Percentiles rank a stretch among this genome's conserved stretches.
phyloP scores from a whole-genome alignment of 225 moss, liverwort and hornwort species.

The Bryum argenteum region DNA sequence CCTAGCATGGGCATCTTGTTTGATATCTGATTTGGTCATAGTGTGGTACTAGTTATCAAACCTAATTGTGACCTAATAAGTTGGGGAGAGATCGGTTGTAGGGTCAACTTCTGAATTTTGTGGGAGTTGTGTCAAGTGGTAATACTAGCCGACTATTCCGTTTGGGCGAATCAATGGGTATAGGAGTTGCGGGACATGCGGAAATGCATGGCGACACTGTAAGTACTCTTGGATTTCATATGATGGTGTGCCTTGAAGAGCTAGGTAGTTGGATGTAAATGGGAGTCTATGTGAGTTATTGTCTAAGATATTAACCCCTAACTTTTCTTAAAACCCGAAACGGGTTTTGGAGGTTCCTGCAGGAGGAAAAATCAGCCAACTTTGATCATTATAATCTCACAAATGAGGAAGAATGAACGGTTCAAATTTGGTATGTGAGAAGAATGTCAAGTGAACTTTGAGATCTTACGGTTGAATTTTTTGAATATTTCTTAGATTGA shows the following conservation, averaged over 20 bases:
- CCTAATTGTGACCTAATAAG: not conserved
- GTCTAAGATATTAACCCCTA: not conserved
- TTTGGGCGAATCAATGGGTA: not conserved
- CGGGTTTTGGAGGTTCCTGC: too few relatives aligned
- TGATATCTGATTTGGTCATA: not conserved
- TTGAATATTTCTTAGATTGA: too few relatives aligned
- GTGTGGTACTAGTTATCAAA: not conserved
- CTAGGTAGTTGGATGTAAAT: not conserved
- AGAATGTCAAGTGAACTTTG: too few relatives aligned
- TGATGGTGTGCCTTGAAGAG: not conserved
- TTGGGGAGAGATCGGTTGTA: not conserved
- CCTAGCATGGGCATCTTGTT: not conserved
- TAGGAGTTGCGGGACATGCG: not conserved
- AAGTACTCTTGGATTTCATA: not conserved
- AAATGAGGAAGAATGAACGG: too few relatives aligned
- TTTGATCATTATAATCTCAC: too few relatives aligned
- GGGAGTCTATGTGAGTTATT: too few relatives aligned
- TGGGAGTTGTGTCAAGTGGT: not conserved
- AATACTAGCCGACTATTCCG: not conserved
- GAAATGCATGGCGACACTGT: not conserved
- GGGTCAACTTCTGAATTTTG: not conserved
- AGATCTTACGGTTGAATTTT: too few relatives aligned
- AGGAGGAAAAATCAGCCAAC: too few relatives aligned
- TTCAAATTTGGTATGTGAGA: too few relatives aligned
- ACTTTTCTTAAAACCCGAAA: too few relatives aligned